Percentiles rank a stretch among this genome's conserved stretches.
Conservation (phyloP, 1,284 basidiomycete genomes). For the Malassezia nana region DNA sequence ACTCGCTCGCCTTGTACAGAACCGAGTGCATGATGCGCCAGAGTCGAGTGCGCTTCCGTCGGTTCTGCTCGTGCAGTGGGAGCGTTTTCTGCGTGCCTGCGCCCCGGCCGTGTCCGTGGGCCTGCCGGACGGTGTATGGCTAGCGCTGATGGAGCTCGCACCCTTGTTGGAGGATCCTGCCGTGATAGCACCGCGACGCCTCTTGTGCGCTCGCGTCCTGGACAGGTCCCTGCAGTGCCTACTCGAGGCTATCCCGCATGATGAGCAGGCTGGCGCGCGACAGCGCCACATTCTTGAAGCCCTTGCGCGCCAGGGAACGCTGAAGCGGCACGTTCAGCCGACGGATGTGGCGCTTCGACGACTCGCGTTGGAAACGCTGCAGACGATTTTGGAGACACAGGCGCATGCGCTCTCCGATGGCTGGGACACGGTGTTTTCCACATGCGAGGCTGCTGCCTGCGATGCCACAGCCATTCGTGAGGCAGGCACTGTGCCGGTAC, state of each 20-base stretch:
- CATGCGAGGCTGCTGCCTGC: conserved; percentile 49
- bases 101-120: conserved; percentile 71
- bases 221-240: conserved; percentile 65
- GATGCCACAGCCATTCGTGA: conserved; percentile 12
- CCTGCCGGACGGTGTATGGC: conserved; percentile 74
- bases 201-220: conserved; percentile 75
- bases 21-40: conserved; percentile 59
- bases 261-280: conserved; percentile 55
- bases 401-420: conserved; percentile 81
- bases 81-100: conserved; percentile 68
- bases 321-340: conserved; percentile 50
- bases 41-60: conserved; percentile 70
- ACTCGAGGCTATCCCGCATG: conserved; percentile 51
- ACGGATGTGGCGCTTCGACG: conserved; percentile 62
- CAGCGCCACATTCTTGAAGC: conserved; percentile 74
- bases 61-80: conserved; percentile 68
- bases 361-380: conserved; percentile 76
- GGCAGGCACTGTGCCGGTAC: conserved; percentile 20
- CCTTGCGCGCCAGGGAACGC: conserved; percentile 66
- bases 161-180: conserved; percentile 34
- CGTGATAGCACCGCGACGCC: conserved; percentile 67
- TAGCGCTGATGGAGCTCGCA: conserved; percentile 59
- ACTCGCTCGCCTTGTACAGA: neutral
- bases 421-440: conserved; percentile 85
- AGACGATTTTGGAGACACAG: conserved; percentile 71